Base-by-base conservation (phyloP, 2,329 filamentous ascomycete genomes). In the Cylindrodendrum hubeiense region DNA sequence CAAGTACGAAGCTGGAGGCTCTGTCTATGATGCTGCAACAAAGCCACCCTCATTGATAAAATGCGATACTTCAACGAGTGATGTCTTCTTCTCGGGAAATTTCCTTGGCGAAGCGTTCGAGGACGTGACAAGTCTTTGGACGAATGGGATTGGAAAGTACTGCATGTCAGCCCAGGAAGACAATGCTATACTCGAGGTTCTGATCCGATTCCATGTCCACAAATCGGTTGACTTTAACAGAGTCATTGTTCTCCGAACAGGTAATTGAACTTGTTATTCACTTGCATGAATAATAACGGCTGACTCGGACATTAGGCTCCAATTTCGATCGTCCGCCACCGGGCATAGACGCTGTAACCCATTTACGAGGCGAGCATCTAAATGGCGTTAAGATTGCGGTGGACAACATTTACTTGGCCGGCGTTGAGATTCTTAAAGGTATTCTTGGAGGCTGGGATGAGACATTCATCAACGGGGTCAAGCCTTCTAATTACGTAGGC, bases 261-360 rank as follows among this genome's bases (percentile, higher is more conserved):
- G 63, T 63, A 51, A 39, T 21, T 15, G 17, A 17, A 4, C 2
- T 4, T 4, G n/a, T 6, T 4, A 5, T 22, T 39, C 4, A 1
- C 13, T 21, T 12, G n/a, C 49, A 30, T 15, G 6, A 9, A 24
- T 28, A 13, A 3, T 34, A 13, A n/a, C 49, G 19, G 24, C 58
- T 65, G 19, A 57, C 50, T 8, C 17, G 6, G 21, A 51, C 12
- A 6, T 19, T 21, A 63, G 65, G 61, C 6, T 65, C 67, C 5
- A 67, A 69, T 49, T 69, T 69, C 28, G 67, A 69, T 13, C 65
- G 67, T n/a, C 65, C 63, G n/a, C 65, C 67, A 3, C 66, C 65
- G 1, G 60, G 51, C 4, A 28, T 50, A 9, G 58, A 57, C n/a
- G 49, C 43, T 5, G 12, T 65, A 1, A 39, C 63, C 1, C 67